Evolutionary conservation across 1,284 basidiomycete genomes (phyloP).

Genomic region (Ceratobasidium papillatum): DNA sequence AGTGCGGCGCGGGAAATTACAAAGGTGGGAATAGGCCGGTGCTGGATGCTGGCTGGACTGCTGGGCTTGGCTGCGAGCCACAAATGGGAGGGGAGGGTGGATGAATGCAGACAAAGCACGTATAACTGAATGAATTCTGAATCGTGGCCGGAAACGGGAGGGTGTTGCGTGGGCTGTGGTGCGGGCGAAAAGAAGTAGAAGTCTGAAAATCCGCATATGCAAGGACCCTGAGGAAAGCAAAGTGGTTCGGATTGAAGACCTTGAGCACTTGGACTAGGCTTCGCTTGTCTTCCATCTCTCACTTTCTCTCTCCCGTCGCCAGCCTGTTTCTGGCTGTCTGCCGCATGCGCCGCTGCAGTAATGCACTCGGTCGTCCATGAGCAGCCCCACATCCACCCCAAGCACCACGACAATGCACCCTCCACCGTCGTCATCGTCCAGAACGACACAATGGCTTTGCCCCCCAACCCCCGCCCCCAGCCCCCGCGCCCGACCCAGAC

Average conservation of each 20-base stretch:
- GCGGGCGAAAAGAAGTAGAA: slow-evolving; percentile 26
- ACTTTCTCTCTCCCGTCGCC: slow-evolving; percentile 3
- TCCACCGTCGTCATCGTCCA: slow-evolving; percentile 27
- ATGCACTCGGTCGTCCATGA: slow-evolving; percentile 37
- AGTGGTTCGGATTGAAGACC: neutral
- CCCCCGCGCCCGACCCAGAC: slow-evolving; percentile 31
- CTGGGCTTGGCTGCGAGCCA: neutral
- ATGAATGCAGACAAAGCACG: neutral
- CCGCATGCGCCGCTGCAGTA: slow-evolving; percentile 11
- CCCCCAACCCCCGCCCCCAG: slow-evolving; percentile 23
- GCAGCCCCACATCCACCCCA: slow-evolving; percentile 18
- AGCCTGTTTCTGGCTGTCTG: slow-evolving; percentile 1
- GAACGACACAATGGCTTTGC: slow-evolving; percentile 35
- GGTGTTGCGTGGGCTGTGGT: neutral
- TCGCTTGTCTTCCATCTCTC: slow-evolving; percentile 5
- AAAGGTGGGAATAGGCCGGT: neutral
- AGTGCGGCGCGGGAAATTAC: slow-evolving; percentile 8
- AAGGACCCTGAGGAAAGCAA: slow-evolving; percentile 14
- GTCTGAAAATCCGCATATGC: slow-evolving; percentile 12
- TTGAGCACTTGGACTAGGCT: neutral
- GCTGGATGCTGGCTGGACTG: neutral
- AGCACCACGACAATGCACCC: neutral
- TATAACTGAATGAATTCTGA: neutral
- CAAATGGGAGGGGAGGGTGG: neutral
- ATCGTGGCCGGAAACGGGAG: neutral